Evolutionary conservation across 495 filamentous ascomycete species (phyloP), one percentile per base, ranked within the genome.

Genomic region (Xylaria flabelliformis): DNA sequence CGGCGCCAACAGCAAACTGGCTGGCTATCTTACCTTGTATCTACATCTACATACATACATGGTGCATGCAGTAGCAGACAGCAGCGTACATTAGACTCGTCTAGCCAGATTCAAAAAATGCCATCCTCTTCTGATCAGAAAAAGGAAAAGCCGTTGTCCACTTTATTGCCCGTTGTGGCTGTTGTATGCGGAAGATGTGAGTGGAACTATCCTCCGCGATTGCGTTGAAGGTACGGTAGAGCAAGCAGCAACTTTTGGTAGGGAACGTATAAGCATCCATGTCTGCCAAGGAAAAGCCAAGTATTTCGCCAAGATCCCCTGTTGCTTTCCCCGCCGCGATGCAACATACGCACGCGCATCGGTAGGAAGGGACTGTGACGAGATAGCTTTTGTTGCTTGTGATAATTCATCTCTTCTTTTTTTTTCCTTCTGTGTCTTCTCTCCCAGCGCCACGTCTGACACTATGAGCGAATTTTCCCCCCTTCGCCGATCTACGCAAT

Each of bases 291-390:
- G 3, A 32, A 68, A 69, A 69, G 67, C 67, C 67, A 69, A 59
- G 67, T 69, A 55, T 50, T 17, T 48, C 26, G 67, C 67, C 67
- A 69, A 69, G 67, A 34, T 5, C 41, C 56, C 34, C 65, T 56
- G 32, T 67, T 21, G 17, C 12, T 24, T 56, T 56, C 65, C 65
- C 65, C 65, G 65, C 65, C 50, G 50, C 50, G 34, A 56, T 67
- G 50, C 36, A 44, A 67, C 65, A 34, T 19, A 56, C 65, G 65
- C 65, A 67, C 65, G 65, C 65, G 65, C 65, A 67, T 42, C 50
- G 9, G 21, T 67, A 48, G 64, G 48, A 56, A 29, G 36, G 48
- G 36, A 29, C 53, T 67, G 65, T 67, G 65, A 67, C 65, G 50
- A 56, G 46, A 56, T 48, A 48, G 46, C 56, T 21, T 56, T 56